Evolutionary conservation across 805 yeast species (phyloP), one percentile per base, ranked within the genome.

Genomic region (Clavispora asparagi): DNA sequence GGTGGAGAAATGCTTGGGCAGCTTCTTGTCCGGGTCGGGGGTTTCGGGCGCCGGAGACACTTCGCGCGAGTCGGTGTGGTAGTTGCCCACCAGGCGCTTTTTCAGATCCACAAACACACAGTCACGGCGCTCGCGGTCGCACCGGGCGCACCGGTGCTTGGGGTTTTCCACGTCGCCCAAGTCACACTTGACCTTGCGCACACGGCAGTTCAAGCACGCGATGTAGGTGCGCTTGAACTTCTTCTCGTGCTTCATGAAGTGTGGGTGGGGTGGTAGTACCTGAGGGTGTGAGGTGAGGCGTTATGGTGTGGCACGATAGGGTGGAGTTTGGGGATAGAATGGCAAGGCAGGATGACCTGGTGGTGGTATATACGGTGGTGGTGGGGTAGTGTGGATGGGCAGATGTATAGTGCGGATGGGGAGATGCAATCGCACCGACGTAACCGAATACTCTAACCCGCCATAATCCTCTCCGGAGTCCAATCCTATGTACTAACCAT

Each of bases 131-230:
- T 91, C 97, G 39, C 97, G 73, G 49, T 77, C 74, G 58, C 98
- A 91, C 42, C 97, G 68, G 2, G 80, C 83, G 71, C 98, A 91
- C 4, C 95, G 94, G 5, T 79, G 81, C 39, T 74, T 72, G 0
- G 95, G 95, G 49, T 76, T 75, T 42, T 81, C 84, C 7, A 82
- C 78, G 9, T 83, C 79, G 2, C 96, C 96, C 53, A 91, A 67
- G 60, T 89, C 95, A 68, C 98, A 91, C 57, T 82, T 82, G 38
- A 88, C 87, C 58, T 91, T 92, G 37, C 95, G 76, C 7, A 82
- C 78, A 14, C 97, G 77, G 61, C 98, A 91, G 64, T 82, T 87
- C 41, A 87, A 65, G 58, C 98, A 91, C 1, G 97, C 97, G 51
- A 80, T 76, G 62, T 87, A 91, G 50, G 82, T 80, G 51, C 96